Conservation (phyloP, 768 basidiomycete species). For the Butyriboletus loyo region DNA sequence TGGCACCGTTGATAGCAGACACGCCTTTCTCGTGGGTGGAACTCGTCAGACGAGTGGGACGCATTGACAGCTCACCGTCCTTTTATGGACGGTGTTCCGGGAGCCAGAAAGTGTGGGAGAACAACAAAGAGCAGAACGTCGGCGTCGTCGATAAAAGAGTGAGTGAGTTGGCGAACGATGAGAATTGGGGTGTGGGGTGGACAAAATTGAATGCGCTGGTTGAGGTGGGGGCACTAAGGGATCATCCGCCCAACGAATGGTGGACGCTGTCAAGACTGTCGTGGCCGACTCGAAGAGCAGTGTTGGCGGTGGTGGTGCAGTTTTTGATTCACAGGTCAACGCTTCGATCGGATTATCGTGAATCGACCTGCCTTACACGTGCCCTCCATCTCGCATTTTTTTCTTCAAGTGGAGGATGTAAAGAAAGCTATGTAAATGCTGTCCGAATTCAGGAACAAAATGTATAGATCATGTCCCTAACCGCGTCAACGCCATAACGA, state of each 20-base stretch:
- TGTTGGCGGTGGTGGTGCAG: not conserved
- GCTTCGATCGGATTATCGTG: slow-evolving; percentile 23
- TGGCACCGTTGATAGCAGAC: not conserved
- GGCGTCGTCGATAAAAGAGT: not conserved
- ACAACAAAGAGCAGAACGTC: not conserved
- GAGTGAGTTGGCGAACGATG: not conserved
- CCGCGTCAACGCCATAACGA: not conserved
- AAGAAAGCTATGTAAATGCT: not conserved
- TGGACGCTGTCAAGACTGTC: not conserved
- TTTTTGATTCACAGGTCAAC: slow-evolving; percentile 14
- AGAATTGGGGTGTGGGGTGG: not conserved
- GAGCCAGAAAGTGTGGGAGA: not conserved
- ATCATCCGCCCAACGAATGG: not conserved
- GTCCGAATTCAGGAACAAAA: not conserved
- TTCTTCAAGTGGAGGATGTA: not conserved
- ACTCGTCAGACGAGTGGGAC: slow-evolving; percentile 12
- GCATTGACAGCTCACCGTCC: slow-evolving; percentile 14
- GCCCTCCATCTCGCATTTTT: not conserved
- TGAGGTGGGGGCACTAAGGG: not conserved
- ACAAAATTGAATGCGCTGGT: not conserved
- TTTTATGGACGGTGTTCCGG: not conserved
- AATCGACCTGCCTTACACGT: slow-evolving; percentile 15
- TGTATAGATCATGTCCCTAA: not conserved
- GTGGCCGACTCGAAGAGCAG: not conserved
- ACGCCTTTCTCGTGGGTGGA: not conserved